Conservation (phyloP, 2,329 filamentous ascomycete species). For the Aureobasidium uvarum region DNA sequence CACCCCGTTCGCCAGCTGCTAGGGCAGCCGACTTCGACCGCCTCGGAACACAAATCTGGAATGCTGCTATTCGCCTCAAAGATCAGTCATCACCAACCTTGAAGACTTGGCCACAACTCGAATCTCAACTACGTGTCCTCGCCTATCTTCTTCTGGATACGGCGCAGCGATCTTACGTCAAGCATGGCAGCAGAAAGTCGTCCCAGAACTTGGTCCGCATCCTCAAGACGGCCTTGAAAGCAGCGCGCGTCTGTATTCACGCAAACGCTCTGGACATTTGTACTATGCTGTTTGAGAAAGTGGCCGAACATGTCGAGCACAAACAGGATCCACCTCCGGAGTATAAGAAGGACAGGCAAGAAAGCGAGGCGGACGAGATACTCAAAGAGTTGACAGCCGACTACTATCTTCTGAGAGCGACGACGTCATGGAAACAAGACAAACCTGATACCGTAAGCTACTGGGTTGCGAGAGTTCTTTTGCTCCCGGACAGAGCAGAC, state of each 20-base stretch:
- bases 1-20: conserved; percentile 30
- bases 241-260: conserved; percentile 63
- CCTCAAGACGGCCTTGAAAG: conserved; percentile 66
- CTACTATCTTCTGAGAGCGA: conserved; percentile 64
- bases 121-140: conserved; percentile 51
- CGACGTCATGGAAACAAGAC: conserved; percentile 72
- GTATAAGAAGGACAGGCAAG: conserved; percentile 17
- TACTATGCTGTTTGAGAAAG: conserved; percentile 61
- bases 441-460: conserved; percentile 74
- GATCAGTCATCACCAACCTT: conserved; percentile 25
- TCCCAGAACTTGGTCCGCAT: conserved; percentile 51
- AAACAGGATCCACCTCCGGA: conserved; percentile 28
- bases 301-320: conserved; percentile 51
- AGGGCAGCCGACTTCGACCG: conserved; percentile 54
- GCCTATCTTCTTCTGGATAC: conserved; percentile 67
- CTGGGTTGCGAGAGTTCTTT: conserved; percentile 64
- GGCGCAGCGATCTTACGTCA: conserved; percentile 44
- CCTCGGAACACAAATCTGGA: conserved; percentile 63
- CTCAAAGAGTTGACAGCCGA: conserved; percentile 53
- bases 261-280: conserved; percentile 57
- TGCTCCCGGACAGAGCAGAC: conserved; percentile 45
- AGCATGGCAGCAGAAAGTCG: conserved; percentile 31
- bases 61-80: conserved; percentile 57
- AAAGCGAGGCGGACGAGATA: conserved; percentile 33
- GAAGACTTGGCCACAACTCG: conserved; percentile 26